A percentile compares a stretch with the other conserved stretches of the same genome.
Evolutionary conservation across 1,139 yeast species (phyloP).

Genomic region (Chernovozyma aurita): DNA sequence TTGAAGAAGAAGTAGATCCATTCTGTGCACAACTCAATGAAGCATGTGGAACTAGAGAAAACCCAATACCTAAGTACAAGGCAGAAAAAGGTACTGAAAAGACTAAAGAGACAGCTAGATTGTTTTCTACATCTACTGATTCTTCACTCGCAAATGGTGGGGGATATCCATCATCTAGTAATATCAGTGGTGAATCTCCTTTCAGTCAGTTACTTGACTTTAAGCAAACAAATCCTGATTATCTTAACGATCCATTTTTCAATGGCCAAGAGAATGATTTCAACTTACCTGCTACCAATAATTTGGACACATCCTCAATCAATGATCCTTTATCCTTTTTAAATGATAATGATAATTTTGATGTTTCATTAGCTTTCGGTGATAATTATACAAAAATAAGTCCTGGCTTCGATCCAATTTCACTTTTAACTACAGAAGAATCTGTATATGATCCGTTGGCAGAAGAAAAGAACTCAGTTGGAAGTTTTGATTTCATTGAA

Average conservation of each 20-base stretch:
- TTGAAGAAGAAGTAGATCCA: conserved; percentile 46
- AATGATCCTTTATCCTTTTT: conserved; percentile 43
- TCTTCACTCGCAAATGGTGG: too few species aligned
- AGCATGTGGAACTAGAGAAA: conserved; percentile 78
- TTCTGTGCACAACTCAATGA: conserved; percentile 72
- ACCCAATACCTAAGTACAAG: conserved; percentile 59
- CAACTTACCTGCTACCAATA: conserved; percentile 12
- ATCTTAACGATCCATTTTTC: conserved; percentile 26
- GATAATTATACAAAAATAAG: conserved; percentile 14
- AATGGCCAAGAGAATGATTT: conserved; percentile 13
- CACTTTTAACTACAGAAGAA: conserved; percentile 53
- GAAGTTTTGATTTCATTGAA: conserved; percentile 33
- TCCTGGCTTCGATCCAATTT: conserved; percentile 28
- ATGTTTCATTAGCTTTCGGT: conserved; percentile 46
- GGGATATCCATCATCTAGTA: not conserved
- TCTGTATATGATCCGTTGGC: conserved; percentile 63
- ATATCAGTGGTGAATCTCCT: conserved; percentile 9
- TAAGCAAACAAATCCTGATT: conserved; percentile 1
- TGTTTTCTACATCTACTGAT: conserved; percentile 3
- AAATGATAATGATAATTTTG: conserved; percentile 42
- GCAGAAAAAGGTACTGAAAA: too few species aligned
- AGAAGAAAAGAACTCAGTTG: conserved; percentile 17
- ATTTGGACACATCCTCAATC: conserved; percentile 8
- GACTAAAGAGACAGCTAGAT: conserved; percentile 12
- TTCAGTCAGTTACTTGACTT: conserved; percentile 14